Conservation (phyloP, 2,329 filamentous ascomycete species). For the Hypoxylon sp. region DNA sequence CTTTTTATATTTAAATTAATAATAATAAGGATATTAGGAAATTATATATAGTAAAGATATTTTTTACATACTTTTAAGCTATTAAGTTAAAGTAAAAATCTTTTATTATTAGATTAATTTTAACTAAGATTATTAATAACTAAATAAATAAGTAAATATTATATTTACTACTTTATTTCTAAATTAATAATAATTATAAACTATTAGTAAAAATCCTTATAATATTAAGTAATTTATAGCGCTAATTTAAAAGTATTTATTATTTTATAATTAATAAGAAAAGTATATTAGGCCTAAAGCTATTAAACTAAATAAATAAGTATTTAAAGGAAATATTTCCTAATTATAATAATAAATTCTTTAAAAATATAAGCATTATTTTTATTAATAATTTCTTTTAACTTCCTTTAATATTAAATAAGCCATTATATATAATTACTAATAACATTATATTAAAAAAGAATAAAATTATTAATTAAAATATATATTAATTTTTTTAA, state of each 20-base stretch:
- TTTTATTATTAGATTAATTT: no score
- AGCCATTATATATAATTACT: neutral
- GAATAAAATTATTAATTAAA: slow-evolving; percentile 3
- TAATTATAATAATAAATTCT: neutral
- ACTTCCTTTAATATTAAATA: slow-evolving; percentile 3
- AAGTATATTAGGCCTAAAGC: neutral
- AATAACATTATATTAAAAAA: neutral
- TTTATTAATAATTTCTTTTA: slow-evolving; percentile 8
- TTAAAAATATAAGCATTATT: neutral
- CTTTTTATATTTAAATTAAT: no score
- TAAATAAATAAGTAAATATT: no score
- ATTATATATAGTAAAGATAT: no score
- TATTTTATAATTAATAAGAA: slow-evolving; percentile 12
- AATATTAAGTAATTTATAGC: neutral
- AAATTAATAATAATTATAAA: no score
- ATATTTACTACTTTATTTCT: no score
- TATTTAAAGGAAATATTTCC: neutral
- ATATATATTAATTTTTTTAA: neutral
- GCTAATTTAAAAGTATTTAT: neutral
- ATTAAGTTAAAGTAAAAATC: no score
- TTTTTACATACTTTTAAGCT: no score
- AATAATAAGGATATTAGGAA: no score
- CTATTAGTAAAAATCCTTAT: no score
- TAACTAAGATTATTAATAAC: no score
- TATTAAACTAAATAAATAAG: neutral